Conservation (phyloP, 495 filamentous ascomycete species). For the Daldinia vernicosa region DNA sequence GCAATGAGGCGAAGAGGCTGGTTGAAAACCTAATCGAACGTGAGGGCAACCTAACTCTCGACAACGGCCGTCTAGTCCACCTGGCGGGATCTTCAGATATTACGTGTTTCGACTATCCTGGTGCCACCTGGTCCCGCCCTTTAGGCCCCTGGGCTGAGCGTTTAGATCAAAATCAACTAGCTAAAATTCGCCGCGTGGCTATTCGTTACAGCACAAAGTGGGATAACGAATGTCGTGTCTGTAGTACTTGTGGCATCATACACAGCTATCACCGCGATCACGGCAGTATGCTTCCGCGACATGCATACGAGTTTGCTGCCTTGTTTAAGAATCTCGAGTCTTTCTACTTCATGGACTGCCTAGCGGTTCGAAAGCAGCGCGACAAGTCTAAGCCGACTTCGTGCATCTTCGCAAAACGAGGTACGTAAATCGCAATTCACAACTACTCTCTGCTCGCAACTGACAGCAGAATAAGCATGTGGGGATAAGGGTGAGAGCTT, state of each 20-base stretch:
- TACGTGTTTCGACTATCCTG: constrained; percentile 46
- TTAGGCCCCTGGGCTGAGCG: constrained; percentile 37
- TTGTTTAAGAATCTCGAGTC: constrained; percentile 47
- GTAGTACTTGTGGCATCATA: constrained; percentile 39
- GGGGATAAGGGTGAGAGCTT: constrained; percentile 27
- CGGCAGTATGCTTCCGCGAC: constrained; percentile 33
- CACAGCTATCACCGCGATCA: constrained; percentile 34
- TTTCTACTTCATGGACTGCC: constrained; percentile 49
- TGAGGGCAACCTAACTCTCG: constrained; percentile 35
- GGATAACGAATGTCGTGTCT: constrained; percentile 42
- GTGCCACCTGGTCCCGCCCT: constrained; percentile 19
- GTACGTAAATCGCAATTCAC: constrained; percentile 20
- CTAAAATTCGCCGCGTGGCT: constrained; percentile 43
- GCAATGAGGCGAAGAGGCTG: constrained; percentile 35
- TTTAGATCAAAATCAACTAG: constrained; percentile 42
- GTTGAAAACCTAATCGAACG: constrained; percentile 31
- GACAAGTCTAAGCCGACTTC: constrained; percentile 16
- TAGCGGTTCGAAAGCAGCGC: constrained; percentile 41
- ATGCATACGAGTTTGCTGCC: constrained; percentile 46
- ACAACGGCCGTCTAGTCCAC: constrained; percentile 40
- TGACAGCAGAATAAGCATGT: constrained; percentile 16
- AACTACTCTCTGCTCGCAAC: not conserved
- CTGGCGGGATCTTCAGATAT: constrained; percentile 42
- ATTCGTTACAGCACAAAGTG: constrained; percentile 47
- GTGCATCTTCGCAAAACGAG: constrained; percentile 20